Evolutionary conservation across 352 stramenopile genomes (phyloP).

Genomic region (Pythium oligandrum): DNA sequence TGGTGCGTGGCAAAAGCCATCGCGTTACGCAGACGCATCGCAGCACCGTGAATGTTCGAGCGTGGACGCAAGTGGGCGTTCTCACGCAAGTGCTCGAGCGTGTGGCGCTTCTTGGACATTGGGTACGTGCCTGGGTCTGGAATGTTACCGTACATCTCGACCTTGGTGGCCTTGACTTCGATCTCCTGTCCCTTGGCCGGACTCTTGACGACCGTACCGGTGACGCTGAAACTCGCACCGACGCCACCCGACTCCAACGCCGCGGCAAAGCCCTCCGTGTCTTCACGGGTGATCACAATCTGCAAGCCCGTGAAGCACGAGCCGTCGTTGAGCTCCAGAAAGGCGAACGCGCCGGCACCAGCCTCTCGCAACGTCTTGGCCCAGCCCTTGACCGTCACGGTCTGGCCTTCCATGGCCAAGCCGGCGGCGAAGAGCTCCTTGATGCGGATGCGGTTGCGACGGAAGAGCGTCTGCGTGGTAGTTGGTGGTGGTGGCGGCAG

Average conservation of each 20-base stretch:
- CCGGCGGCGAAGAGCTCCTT: constrained; percentile 75
- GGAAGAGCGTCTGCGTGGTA: constrained; percentile 58
- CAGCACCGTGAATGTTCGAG: constrained; percentile 89
- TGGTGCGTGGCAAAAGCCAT: constrained; percentile 92
- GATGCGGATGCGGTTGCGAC: constrained; percentile 76
- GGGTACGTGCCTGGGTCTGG: constrained; percentile 88
- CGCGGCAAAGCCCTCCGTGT: constrained; percentile 76
- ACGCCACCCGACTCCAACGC: constrained; percentile 77
- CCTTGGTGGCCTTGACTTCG: constrained; percentile 88
- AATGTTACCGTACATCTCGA: constrained; percentile 83
- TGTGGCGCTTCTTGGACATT: constrained; percentile 92
- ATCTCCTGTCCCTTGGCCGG: constrained; percentile 90
- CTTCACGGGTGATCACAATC: constrained; percentile 76
- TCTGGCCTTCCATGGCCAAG: constrained; percentile 69
- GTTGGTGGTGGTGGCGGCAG: constrained; percentile 36
- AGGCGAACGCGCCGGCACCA: constrained; percentile 88
- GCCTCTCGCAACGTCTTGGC: constrained; percentile 89
- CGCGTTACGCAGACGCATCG: constrained; percentile 91
- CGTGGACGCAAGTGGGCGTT: constrained; percentile 91
- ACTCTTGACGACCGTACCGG: constrained; percentile 82
- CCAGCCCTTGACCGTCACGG: constrained; percentile 92
- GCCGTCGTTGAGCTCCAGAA: constrained; percentile 95
- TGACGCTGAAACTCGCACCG: constrained; percentile 80
- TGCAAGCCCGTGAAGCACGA: constrained; percentile 87
- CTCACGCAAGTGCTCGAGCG: constrained; percentile 90